Evolutionary conservation across 352 stramenopile genomes (phyloP), one percentile per base, ranked within the genome.

Genomic region (Globisporangium middletonii): DNA sequence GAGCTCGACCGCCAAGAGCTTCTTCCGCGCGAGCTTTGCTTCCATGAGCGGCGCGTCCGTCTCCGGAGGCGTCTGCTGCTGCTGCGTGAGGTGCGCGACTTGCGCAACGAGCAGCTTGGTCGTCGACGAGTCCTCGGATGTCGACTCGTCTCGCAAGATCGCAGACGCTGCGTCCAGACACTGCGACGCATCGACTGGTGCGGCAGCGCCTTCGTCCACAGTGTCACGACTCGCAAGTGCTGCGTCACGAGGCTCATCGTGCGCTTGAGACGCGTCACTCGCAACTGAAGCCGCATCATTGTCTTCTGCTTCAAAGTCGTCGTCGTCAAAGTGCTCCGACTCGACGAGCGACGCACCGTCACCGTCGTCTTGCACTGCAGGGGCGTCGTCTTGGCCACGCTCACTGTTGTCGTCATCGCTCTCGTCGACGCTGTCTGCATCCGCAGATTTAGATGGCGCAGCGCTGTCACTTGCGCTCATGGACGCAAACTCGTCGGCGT

Each of bases 61-160:
- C 23, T 65, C 54, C 4, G 23, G 42, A 26, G 35, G 33, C 0
- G 50, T 53, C 18, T 48, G 47, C 9, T 44, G 26, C n/a, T 57
- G 48, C 15, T 50, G 46, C 49, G 71, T 57, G 2, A 77, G 28
- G 0, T 53, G 44, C 33, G 42, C 41, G 8, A 71, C 58, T 53
- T 86, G 64, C 9, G 59, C 60, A 9, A 77, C 41, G n/a, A 86
- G 57, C 45, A 83, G 50, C 35, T 72, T 79, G 16, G 73, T 86
- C 11, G 64, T 80, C 5, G 76, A 82, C 12, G 75, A 86, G 38
- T 83, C 75, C 23, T 83, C 69, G 12, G 67, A 83, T 23, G 37
- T 50, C 18, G 70, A 84, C 16, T 73, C 60, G 4, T 51, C 67
- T 19, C 50, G 8, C 23, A 30, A 3, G 1, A 54, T 5, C 7